phyloP scores from a whole-genome alignment of 208 protist genomes.

The Phytomonas sp. region DNA sequence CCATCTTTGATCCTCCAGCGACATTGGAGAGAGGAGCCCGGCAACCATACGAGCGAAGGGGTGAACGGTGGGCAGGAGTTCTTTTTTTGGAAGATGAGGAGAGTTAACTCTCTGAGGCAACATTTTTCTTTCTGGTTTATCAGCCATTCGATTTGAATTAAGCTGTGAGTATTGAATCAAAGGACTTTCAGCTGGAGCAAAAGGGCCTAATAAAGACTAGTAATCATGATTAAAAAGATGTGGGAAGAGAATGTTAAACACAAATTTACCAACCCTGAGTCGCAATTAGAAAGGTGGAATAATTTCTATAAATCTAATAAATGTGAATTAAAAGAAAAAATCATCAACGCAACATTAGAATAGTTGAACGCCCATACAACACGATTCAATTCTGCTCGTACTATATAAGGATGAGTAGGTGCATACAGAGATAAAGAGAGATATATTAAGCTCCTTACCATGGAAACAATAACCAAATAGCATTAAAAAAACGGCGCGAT shows the following conservation, averaged over 20 bases:
- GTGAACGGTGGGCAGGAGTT: constrained; percentile 23
- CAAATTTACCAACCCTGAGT: not conserved
- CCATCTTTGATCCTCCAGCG: constrained; percentile 47
- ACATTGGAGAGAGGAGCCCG: constrained; percentile 73
- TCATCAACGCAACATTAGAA: not conserved
- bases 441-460: not conserved
- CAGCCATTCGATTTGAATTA: constrained; percentile 5
- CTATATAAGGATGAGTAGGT: not conserved
- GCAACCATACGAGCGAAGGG: constrained; percentile 47
- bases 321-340: not conserved
- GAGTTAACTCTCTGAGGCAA: not conserved
- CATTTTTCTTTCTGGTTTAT: not conserved
- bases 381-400: not conserved
- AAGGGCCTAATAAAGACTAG: not conserved
- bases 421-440: not conserved
- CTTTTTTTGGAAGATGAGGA: not conserved
- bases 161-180: constrained; percentile 1
- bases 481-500: not conserved
- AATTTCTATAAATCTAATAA: not conserved
- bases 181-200: not conserved
- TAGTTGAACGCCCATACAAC: not conserved
- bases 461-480: not conserved
- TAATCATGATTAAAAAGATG: not conserved
- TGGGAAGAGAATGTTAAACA: not conserved
- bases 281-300: not conserved